Base-by-base conservation (phyloP, 1,284 basidiomycete species). In the Neotropicomus parvogracilis region DNA sequence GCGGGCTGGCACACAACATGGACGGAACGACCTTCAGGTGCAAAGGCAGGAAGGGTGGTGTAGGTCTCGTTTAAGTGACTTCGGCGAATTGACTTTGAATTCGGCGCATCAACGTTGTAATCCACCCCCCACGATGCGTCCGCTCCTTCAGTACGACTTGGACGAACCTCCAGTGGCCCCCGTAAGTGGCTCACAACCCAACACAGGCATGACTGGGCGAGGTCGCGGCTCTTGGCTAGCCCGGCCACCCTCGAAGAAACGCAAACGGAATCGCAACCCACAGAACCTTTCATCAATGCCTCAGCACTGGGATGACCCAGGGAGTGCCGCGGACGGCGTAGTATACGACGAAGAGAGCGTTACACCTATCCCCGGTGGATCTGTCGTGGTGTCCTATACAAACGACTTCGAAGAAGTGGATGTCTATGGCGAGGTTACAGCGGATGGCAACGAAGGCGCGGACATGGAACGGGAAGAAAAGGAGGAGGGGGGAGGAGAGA, bases 121-220 rank as follows among this genome's bases (percentile, higher is more conserved):
- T 14, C 31, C 11, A 27, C 27, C 16, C 27, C n/a, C 3, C 24
- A 14, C 20, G 27, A 40, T 66, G 70, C 70, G 79, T 43, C 62
- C 72, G n/a, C 59, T 81, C 50, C 60, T 81, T 45, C 78, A 74
- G 13, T 82, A 82, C 69, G 80, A 79, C 51, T 47, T 65, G 24
- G 59, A 61, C 24, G 60, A 54, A 34, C 41, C 50, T 32, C 36
- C 48, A 24, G 3, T 20, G 5, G 13, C 40, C n/a, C n/a, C n/a
- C n/a, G n/a, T n/a, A n/a, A n/a, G n/a, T 6, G 20, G 16, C 9
- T 20, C 43, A 16, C 27, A 37, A 0, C 11, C 16, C 19, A 16
- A 31, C 16, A 1, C 27, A 8, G 34, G 19, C 12, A 8, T 24
- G 24, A 24, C 24, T 24, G 8, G 24, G 24, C 24, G 24, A 8